Evolutionary conservation across 371 early-diverging fungal genomes (phyloP).

Genomic region (Lichtheimia ramosa): DNA sequence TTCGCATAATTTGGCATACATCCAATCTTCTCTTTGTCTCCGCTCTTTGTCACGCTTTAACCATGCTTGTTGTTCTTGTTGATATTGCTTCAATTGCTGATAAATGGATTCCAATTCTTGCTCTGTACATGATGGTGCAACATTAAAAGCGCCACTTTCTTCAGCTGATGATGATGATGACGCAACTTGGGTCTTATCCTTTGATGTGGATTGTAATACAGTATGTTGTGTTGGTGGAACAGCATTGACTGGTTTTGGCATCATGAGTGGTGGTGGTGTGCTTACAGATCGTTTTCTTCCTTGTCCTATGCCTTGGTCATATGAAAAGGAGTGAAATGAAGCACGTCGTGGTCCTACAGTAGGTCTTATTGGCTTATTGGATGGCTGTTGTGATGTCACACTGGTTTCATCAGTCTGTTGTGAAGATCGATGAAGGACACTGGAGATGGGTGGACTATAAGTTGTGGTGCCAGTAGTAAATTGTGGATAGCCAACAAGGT

Average conservation of each 20-base stretch:
- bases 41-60: conserved; percentile 1
- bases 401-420: neutral
- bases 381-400: neutral
- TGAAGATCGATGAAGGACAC: neutral
- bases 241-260: conserved; percentile 5
- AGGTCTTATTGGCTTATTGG: neutral
- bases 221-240: conserved; percentile 1
- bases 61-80: conserved; percentile 3
- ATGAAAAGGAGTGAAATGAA: conserved; percentile 5
- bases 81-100: neutral
- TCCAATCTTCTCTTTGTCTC: conserved; percentile 1
- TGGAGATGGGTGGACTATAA: neutral
- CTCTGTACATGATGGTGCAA: neutral
- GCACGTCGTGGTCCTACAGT: conserved; percentile 5
- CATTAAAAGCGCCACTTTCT: neutral
- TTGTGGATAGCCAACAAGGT: conserved; percentile 15
- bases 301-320: neutral
- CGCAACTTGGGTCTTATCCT: conserved; percentile 6
- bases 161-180: neutral
- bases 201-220: neutral
- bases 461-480: neutral
- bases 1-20: conserved; percentile 1
- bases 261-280: conserved; percentile 5
- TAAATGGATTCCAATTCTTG: neutral
- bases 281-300: neutral